Percentiles rank a stretch among this genome's conserved stretches.
Evolutionary conservation across 805 yeast genomes (phyloP).

Genomic region (Starmera quercuum): DNA sequence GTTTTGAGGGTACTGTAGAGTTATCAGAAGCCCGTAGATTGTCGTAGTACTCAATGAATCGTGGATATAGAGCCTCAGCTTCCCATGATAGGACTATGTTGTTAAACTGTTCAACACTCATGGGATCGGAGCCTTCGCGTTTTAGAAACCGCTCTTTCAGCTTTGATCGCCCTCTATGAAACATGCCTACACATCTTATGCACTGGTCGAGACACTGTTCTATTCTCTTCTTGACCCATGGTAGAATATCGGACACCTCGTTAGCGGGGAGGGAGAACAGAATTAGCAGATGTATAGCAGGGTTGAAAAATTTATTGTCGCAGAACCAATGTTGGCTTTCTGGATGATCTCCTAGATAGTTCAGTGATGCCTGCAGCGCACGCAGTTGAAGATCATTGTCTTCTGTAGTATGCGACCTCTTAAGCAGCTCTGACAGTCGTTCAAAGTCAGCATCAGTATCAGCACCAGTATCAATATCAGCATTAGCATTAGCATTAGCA

Average conservation of each 20-base stretch:
- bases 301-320: conserved; percentile 36
- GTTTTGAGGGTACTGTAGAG: conserved; percentile 7
- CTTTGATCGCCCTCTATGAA: conserved; percentile 44
- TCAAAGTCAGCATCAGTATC: conserved; percentile 1
- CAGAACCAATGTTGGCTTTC: conserved; percentile 46
- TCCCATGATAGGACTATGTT: conserved; percentile 19
- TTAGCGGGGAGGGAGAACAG: conserved; percentile 52
- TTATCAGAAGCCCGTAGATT: conserved; percentile 1
- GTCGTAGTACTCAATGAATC: not conserved
- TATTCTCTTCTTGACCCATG: conserved; percentile 34
- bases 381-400: conserved; percentile 26
- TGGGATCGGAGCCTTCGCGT: conserved; percentile 32
- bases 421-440: conserved; percentile 15
- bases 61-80: conserved; percentile 11
- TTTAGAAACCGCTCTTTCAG: conserved; percentile 45
- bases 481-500: too few relatives aligned
- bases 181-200: conserved; percentile 43
- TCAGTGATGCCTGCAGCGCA: conserved; percentile 33
- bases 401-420: conserved; percentile 24
- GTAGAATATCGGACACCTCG: conserved; percentile 25
- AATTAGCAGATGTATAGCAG: conserved; percentile 47
- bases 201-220: conserved; percentile 38
- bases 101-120: conserved; percentile 15
- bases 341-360: conserved; percentile 23
- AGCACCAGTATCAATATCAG: not conserved